Conservation (phyloP, 1,284 basidiomycete genomes). For the Athelia sp. region DNA sequence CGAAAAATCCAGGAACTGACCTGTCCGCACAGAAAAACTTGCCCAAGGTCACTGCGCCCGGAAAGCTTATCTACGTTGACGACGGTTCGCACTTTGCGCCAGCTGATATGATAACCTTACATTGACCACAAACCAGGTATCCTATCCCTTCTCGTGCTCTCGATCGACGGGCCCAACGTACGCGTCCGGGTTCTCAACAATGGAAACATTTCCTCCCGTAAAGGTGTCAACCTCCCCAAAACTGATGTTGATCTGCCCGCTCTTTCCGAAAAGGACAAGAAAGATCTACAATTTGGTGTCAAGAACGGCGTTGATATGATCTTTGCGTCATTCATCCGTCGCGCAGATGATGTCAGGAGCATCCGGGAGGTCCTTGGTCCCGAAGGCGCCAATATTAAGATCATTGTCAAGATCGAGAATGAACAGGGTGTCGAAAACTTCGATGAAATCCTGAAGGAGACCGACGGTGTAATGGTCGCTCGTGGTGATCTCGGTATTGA, state of each 20-base stretch:
- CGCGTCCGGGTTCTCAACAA: conserved; percentile 91
- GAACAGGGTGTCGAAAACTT: conserved; percentile 97
- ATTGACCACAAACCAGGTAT: conserved; percentile 59
- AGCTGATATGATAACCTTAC: not conserved
- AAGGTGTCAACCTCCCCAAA: conserved; percentile 99
- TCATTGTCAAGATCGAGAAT: conserved; percentile 99
- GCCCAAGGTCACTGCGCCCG: conserved; percentile 91
- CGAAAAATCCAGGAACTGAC: conserved; percentile 11
- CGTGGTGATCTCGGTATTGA: conserved; percentile 98
- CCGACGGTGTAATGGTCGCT: conserved; percentile 98
- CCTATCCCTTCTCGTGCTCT: conserved; percentile 88
- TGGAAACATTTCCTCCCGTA: conserved; percentile 91
- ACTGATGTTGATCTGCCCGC: conserved; percentile 97
- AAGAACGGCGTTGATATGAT: conserved; percentile 98
- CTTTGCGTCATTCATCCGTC: conserved; percentile 96
- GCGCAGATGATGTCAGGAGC: conserved; percentile 86
- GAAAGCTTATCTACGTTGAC: conserved; percentile 96
- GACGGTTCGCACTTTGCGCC: conserved; percentile 54
- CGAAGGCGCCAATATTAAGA: conserved; percentile 91
- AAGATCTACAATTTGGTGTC: conserved; percentile 92
- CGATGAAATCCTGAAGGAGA: conserved; percentile 91
- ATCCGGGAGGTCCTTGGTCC: conserved; percentile 89
- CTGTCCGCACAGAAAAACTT: conserved; percentile 68
- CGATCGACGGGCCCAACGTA: conserved; percentile 77
- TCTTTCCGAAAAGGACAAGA: conserved; percentile 97